Evolutionary conservation across 2,329 filamentous ascomycete genomes (phyloP).

Genomic region (Diaporthe batatas): DNA sequence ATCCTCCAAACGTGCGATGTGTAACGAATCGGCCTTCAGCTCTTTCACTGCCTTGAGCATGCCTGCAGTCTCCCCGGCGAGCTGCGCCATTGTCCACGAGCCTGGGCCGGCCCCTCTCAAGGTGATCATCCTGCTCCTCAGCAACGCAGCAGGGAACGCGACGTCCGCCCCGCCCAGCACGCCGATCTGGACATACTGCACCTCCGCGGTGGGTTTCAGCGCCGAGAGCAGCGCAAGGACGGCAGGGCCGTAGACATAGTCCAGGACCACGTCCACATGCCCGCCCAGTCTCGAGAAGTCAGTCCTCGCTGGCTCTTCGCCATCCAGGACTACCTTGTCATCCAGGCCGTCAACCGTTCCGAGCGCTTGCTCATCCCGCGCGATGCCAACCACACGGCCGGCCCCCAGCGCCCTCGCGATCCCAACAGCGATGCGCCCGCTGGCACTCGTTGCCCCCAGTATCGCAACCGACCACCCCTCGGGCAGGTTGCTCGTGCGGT

Average conservation of each 20-base stretch:
- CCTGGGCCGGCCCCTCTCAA: conserved; percentile 61
- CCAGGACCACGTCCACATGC: conserved; percentile 66
- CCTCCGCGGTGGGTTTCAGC: conserved; percentile 55
- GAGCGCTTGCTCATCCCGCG: conserved; percentile 57
- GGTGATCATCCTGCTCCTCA: conserved; percentile 64
- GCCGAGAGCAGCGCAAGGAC: conserved; percentile 56
- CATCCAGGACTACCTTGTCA: conserved; percentile 58
- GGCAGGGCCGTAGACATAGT: conserved; percentile 68
- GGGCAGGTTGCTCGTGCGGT: conserved; percentile 56
- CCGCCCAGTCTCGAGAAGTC: conserved; percentile 60
- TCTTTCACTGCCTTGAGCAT: conserved; percentile 50
- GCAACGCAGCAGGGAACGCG: conserved; percentile 56
- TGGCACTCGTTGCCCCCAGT: conserved; percentile 66
- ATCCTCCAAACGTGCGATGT: conserved; percentile 42
- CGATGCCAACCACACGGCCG: conserved; percentile 63
- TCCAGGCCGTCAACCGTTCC: conserved; percentile 63
- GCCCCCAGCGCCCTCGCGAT: conserved; percentile 64
- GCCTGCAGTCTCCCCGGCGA: conserved; percentile 48
- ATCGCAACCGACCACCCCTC: conserved; percentile 62
- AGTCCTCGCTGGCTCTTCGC: conserved; percentile 54
- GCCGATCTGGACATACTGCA: conserved; percentile 68
- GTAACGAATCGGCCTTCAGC: conserved; percentile 51
- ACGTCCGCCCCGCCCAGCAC: conserved; percentile 54
- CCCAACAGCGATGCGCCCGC: conserved; percentile 63
- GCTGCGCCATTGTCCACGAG: conserved; percentile 53